Evolutionary conservation across 164 flowering plant genomes (phyloP).

Genomic region (Akebia trifoliata): DNA sequence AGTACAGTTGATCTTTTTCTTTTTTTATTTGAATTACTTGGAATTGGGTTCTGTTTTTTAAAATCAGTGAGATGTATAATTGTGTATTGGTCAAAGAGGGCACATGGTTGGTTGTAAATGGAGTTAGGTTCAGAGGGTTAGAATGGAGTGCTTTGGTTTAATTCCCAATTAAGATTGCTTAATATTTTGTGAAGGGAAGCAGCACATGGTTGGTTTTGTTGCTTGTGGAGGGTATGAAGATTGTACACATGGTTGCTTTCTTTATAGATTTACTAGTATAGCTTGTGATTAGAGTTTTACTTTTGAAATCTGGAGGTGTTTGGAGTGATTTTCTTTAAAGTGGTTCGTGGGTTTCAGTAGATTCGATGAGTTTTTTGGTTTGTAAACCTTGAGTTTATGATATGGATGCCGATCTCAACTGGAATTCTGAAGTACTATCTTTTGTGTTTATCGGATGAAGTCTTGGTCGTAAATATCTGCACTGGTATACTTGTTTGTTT

Average conservation of each 20-base stretch:
- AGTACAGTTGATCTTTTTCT: too few relatives aligned
- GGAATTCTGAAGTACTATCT: too few relatives aligned
- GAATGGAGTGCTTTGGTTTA: neutral
- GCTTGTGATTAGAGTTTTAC: too few relatives aligned
- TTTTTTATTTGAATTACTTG: neutral
- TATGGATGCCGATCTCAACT: neutral
- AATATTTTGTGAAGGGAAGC: conserved; percentile 1
- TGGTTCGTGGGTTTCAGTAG: neutral
- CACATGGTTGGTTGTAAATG: conserved; percentile 17
- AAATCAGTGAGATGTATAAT: neutral
- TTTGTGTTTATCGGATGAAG: too few relatives aligned
- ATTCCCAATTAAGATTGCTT: neutral
- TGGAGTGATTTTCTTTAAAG: neutral
- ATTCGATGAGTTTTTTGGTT: neutral
- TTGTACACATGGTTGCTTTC: conserved; percentile 17
- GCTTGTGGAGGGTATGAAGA: conserved; percentile 1
- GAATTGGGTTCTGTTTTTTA: neutral
- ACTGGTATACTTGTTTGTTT: too few relatives aligned
- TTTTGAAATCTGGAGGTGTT: too few relatives aligned
- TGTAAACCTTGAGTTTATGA: neutral
- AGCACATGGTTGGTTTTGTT: conserved; percentile 6
- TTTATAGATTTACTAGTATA: neutral
- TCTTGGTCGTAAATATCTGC: too few relatives aligned
- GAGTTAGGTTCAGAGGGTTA: neutral
- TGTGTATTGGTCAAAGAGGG: conserved; percentile 11